A percentile compares a stretch with the other conserved stretches of the same genome.
Conservation (phyloP, 345 rosid genomes). For the rapeseed (Brassica napus) region DNA sequence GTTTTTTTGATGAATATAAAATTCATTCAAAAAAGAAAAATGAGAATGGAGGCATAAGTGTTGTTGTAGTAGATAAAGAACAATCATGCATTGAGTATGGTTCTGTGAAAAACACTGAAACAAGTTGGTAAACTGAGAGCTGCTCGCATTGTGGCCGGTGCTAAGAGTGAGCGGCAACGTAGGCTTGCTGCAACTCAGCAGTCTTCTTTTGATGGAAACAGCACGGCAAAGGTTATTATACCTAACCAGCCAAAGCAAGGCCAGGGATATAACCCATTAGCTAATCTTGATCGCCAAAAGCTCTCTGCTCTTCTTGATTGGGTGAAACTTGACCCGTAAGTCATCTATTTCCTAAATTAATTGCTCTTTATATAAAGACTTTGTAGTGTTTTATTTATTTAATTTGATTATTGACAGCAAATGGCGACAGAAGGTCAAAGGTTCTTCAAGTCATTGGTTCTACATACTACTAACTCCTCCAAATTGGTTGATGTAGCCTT, state of each 20-base stretch:
- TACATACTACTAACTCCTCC: background rate
- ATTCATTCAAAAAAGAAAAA: no score
- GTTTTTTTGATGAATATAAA: no score
- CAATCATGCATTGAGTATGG: background rate
- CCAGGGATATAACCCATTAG: background rate
- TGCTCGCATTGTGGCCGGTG: background rate
- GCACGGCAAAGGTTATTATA: background rate
- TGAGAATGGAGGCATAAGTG: background rate
- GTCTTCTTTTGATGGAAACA: background rate
- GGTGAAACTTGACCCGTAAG: background rate
- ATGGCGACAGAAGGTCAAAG: background rate
- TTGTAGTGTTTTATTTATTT: background rate
- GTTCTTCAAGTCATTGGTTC: background rate
- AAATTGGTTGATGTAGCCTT: background rate
- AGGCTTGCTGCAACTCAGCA: background rate
- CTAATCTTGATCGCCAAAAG: background rate
- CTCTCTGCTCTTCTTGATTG: background rate
- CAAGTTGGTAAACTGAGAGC: background rate
- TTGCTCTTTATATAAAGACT: background rate
- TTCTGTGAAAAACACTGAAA: background rate
- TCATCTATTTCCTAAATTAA: background rate
- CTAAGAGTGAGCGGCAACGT: background rate
- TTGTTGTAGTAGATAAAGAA: background rate
- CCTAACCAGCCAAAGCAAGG: background rate
- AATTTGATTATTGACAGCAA: background rate